A percentile compares a stretch with the other conserved stretches of the same genome.
Evolutionary conservation across 495 filamentous ascomycete species (phyloP).

Genomic region (Aspergillus indologenus): DNA sequence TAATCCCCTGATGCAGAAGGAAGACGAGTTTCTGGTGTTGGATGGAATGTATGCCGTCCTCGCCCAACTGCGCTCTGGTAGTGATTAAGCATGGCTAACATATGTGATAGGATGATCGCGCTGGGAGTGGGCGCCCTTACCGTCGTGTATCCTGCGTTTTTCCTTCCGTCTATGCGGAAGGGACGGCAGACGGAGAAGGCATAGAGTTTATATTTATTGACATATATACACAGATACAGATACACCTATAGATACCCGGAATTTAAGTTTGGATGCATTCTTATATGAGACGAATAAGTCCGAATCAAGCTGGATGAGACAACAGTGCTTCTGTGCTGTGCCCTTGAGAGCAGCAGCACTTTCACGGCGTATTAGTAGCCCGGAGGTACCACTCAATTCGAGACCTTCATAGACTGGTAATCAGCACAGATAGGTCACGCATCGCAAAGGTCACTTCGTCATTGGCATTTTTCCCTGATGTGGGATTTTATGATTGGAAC

Average conservation of each 20-base stretch:
- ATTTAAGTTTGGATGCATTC: not conserved
- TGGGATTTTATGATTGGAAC: no score
- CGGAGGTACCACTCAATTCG: no score
- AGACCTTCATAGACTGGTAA: no score
- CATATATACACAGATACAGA: not conserved
- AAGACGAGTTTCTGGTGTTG: slow-evolving; percentile 59
- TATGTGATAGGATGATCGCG: slow-evolving; percentile 43
- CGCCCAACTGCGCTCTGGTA: not conserved
- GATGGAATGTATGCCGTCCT: slow-evolving; percentile 50
- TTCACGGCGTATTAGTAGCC: no score
- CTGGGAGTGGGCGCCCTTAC: slow-evolving; percentile 46
- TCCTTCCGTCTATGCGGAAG: slow-evolving; percentile 44
- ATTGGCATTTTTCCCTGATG: no score
- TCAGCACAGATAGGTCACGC: no score
- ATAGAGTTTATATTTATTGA: not conserved
- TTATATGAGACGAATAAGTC: no score
- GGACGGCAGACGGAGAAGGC: slow-evolving; percentile 22
- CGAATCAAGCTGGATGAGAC: no score
- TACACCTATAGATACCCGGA: not conserved
- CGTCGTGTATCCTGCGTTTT: slow-evolving; percentile 48
- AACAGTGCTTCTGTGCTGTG: no score
- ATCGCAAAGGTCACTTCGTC: no score
- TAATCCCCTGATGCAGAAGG: slow-evolving; percentile 63
- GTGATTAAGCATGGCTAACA: not conserved
- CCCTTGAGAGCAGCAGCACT: no score